Base-by-base conservation (phyloP, 1,139 yeast species). In the Candida glucosophila region DNA sequence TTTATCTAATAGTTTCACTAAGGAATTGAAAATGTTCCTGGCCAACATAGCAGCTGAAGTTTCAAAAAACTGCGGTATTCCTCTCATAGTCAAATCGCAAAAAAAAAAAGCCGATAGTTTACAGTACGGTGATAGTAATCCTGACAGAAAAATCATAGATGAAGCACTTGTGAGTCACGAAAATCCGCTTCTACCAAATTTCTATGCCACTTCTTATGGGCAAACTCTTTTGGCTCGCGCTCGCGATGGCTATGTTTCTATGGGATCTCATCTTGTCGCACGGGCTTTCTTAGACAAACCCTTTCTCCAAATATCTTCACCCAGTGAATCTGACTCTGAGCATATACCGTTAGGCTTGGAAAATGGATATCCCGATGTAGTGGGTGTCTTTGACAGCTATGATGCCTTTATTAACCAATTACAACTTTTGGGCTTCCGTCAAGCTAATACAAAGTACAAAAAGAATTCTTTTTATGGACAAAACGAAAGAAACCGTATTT, bases 171-270 rank as follows among this genome's bases (percentile, higher is more conserved):
- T 64, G 5, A 36, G 48, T 3, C 69, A 64, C 36, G 44, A 61
- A 24, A 63, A 63, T 34, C 12, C 45, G 13, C 40, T 64, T 20
- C 36, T 62, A 4, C 68, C 69, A 1, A 41, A 51, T 13, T 63
- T 40, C 29, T 49, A 51, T 23, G 59, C 66, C 8, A 41, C 33
- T 11, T 42, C 57, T 1, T 64, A 49, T 32, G 44, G 40, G 27
- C 67, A 62, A 28, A 51, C 66, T 0, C 39, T 62, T 4, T 28
- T 59, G 15, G 52, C 66, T 0, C 40, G 63, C 29, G 67, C 62
- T 36, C 33, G 43, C 1, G 20, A 43, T 5, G 67, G 69, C 2
- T 42, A 41, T 31, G 54, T 62, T 1, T 58, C 69, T 1, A 25
- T 42, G 15, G 42, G 55, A 6, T 67, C 67, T 1, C 39, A 38